Conservation (phyloP, 1,139 yeast species). For the Blastobotrys raffinosifermentans region DNA sequence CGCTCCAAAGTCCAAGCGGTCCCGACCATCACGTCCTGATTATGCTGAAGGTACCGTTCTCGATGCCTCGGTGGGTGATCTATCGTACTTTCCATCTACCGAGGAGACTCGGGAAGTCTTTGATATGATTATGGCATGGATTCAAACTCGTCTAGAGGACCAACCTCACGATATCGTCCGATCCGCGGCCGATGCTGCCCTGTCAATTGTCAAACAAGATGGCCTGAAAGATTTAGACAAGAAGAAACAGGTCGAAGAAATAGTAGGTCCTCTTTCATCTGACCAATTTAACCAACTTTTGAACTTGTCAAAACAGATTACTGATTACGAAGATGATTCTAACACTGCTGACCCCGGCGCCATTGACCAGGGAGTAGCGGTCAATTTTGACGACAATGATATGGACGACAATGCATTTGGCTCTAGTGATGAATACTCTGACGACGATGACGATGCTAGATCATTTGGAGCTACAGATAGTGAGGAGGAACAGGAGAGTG, state of each 20-base stretch:
- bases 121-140: constrained; percentile 46
- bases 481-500: constrained; percentile 31
- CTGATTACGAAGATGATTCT: constrained; percentile 46
- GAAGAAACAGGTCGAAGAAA: constrained; percentile 39
- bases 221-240: constrained; percentile 37
- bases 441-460: constrained; percentile 28
- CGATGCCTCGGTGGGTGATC: constrained; percentile 33
- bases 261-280: constrained; percentile 45
- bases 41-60: constrained; percentile 6
- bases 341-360: constrained; percentile 36
- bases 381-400: constrained; percentile 40
- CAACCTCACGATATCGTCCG: constrained; percentile 50
- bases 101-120: constrained; percentile 41
- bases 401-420: constrained; percentile 33
- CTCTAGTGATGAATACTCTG: constrained; percentile 19
- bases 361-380: constrained; percentile 37
- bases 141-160: constrained; percentile 47
- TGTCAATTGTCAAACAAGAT: constrained; percentile 55
- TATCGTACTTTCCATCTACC: constrained; percentile 50
- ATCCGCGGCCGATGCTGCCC: constrained; percentile 58
- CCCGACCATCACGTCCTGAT: not conserved
- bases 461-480: constrained; percentile 26
- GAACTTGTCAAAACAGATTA: constrained; percentile 47
- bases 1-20: not conserved
- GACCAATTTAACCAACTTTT: constrained; percentile 49